Evolutionary conservation across 805 yeast genomes (phyloP).

Genomic region (Candida stauntonica): DNA sequence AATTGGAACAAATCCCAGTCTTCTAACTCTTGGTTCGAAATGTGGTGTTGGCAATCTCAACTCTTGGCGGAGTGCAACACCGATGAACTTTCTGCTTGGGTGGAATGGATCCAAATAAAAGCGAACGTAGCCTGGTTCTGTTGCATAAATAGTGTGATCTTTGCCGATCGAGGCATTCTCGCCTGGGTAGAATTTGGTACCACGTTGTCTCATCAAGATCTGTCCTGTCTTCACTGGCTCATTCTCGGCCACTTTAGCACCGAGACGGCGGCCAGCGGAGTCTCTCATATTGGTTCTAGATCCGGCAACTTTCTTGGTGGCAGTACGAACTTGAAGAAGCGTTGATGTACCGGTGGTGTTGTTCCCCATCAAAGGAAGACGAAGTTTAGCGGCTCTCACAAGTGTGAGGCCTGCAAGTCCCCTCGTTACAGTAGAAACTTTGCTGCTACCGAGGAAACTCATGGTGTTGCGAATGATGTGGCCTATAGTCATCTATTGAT

Average conservation of each 20-base stretch:
- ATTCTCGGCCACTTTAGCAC: constrained; percentile 85
- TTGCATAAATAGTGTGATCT: constrained; percentile 89
- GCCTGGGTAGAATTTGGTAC: constrained; percentile 93
- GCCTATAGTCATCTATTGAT: too few relatives aligned
- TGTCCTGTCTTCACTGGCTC: constrained; percentile 71
- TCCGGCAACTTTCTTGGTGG: constrained; percentile 92
- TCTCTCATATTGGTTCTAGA: constrained; percentile 92
- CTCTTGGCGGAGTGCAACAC: constrained; percentile 69
- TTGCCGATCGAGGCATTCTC: constrained; percentile 86
- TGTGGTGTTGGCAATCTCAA: constrained; percentile 79
- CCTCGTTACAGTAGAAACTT: constrained; percentile 11
- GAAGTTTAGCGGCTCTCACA: constrained; percentile 3
- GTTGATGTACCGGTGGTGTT: constrained; percentile 11
- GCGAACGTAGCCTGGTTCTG: constrained; percentile 90
- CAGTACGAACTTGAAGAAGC: constrained; percentile 60
- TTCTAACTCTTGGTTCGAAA: constrained; percentile 80
- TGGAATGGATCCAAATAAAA: constrained; percentile 95
- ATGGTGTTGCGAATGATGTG: constrained; percentile 3
- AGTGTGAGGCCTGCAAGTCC: constrained; percentile 16
- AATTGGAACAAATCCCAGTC: constrained; percentile 69
- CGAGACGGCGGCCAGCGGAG: constrained; percentile 91
- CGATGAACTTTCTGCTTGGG: constrained; percentile 86
- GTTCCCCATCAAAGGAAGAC: constrained; percentile 8
- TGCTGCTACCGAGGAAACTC: constrained; percentile 19
- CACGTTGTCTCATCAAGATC: constrained; percentile 89